These are phyloP conservation scores for Candida schatavii DNA, from an alignment of 805 yeast genomes.

Conservation along the genomic window DNA sequence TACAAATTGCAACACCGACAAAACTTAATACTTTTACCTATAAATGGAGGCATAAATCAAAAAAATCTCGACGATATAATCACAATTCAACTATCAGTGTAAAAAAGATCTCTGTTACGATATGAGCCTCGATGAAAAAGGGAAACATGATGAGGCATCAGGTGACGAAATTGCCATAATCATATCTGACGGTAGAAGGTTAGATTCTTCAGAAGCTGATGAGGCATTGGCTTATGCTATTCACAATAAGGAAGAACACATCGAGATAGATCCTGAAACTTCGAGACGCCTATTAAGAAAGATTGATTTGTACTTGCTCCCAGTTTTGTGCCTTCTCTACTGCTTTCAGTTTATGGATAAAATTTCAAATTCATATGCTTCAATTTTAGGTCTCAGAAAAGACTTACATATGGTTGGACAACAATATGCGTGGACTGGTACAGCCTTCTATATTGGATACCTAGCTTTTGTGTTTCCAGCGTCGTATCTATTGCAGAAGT, in stretches of 20 bases:
- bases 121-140: no score
- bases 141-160: no score
- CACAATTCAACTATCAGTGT: no score
- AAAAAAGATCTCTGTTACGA: no score
- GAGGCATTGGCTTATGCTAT: slow-evolving; percentile 35
- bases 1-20: no score
- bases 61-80: no score
- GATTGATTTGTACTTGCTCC: slow-evolving; percentile 24
- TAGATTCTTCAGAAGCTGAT: slow-evolving; percentile 23
- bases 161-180: neutral
- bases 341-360: slow-evolving; percentile 37
- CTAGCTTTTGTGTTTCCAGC: slow-evolving; percentile 54
- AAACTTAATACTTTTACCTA: no score
- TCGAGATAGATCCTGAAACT: slow-evolving; percentile 6
- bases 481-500: slow-evolving; percentile 46
- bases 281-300: slow-evolving; percentile 16
- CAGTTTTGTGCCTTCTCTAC: slow-evolving; percentile 23
- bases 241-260: slow-evolving; percentile 10
- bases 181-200: neutral
- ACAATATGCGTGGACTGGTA: slow-evolving; percentile 37
- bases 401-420: slow-evolving; percentile 35
- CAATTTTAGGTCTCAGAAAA: slow-evolving; percentile 35
- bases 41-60: no score
- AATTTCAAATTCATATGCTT: slow-evolving; percentile 35
- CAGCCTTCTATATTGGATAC: slow-evolving; percentile 54